Evolutionary conservation across 352 stramenopile species (phyloP), one percentile per base, ranked within the genome.

Genomic region (Phytopythium cucurbitacearum): DNA sequence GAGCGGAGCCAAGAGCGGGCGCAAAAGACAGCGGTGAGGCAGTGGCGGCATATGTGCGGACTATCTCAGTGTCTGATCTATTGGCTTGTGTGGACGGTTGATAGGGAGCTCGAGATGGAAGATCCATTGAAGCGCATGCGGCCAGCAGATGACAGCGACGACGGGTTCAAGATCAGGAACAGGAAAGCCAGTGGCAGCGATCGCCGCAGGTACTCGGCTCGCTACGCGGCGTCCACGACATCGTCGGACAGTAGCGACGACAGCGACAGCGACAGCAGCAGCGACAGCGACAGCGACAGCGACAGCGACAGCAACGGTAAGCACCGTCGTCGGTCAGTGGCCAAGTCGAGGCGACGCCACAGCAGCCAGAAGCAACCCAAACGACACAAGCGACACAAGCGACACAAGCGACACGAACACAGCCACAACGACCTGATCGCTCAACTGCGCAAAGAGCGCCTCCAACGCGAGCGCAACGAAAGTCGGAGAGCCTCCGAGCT

Each of bases 391-490:
- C 62, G 54, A 34, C 62, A 34, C 32, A 59, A 61, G 39, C 62
- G 54, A 34, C 15, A 34, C 47, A 60, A 64, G 42, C 40, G 56
- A 8, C n/a, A 51, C 13, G 52, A 64, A 40, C 9, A 57, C 10
- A 63, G 59, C 33, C 67, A 74, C 28, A 64, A 32, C 10, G 57
- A 63, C 21, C 4, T 3, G 13, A 65, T 53, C 6, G 45, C 58
- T 15, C 56, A 62, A 3, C 32, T 12, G 1, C 60, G 33, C 47
- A 67, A 53, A 8, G 67, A 65, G 38, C 41, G 66, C 8, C 56
- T 87, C 16, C 71, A 73, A 7, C 65, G 62, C 38, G 76, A 82
- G 53, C 71, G 71, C 15, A 38, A 72, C n/a, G 60, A 80, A 82
- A 50, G 42, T 48, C 1, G 40, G 16, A 0, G 71, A 85, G 44